phyloP scores from a whole-genome alignment of 352 stramenopile species.

The Pythium grandisporangium region DNA sequence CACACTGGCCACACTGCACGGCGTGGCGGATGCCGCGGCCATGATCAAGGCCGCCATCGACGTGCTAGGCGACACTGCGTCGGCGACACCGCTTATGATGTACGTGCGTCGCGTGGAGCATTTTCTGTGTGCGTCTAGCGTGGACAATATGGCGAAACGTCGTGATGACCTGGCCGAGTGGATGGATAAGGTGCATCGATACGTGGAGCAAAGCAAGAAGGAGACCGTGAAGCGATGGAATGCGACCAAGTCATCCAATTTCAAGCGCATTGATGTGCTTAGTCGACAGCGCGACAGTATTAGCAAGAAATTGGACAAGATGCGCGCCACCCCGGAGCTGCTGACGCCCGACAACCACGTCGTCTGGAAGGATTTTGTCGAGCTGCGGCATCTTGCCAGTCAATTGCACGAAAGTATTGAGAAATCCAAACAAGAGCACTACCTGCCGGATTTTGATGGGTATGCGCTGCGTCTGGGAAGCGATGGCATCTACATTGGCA shows the following conservation, averaged over 20 bases:
- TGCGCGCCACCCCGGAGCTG: conserved; percentile 26
- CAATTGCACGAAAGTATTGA: conserved; percentile 55
- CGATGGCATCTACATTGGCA: conserved; percentile 59
- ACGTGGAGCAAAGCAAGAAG: conserved; percentile 31
- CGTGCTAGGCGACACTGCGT: conserved; percentile 25
- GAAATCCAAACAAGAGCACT: conserved; percentile 58
- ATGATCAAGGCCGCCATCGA: conserved; percentile 50
- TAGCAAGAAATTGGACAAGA: conserved; percentile 47
- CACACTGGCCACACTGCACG: conserved; percentile 19
- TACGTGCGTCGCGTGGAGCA: conserved; percentile 50
- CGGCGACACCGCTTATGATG: conserved; percentile 24
- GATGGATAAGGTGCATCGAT: conserved; percentile 40
- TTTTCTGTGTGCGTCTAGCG: conserved; percentile 18
- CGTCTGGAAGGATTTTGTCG: conserved; percentile 58
- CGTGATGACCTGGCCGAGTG: conserved; percentile 35
- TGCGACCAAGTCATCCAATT: conserved; percentile 39
- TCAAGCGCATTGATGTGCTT: conserved; percentile 62
- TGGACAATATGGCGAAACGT: conserved; percentile 3
- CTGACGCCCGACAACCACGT: conserved; percentile 35
- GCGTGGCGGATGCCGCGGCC: conserved; percentile 27
- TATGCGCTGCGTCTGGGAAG: conserved; percentile 59
- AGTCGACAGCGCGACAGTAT: conserved; percentile 46
- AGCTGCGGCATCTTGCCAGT: conserved; percentile 48
- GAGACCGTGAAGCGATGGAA: conserved; percentile 41
- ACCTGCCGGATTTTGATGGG: conserved; percentile 44